Percentiles rank a stretch among this genome's conserved stretches.
These are phyloP conservation scores for Fusarium sulawesiense DNA, from an alignment of 2,329 filamentous ascomycete genomes.

Conservation along the genomic window DNA sequence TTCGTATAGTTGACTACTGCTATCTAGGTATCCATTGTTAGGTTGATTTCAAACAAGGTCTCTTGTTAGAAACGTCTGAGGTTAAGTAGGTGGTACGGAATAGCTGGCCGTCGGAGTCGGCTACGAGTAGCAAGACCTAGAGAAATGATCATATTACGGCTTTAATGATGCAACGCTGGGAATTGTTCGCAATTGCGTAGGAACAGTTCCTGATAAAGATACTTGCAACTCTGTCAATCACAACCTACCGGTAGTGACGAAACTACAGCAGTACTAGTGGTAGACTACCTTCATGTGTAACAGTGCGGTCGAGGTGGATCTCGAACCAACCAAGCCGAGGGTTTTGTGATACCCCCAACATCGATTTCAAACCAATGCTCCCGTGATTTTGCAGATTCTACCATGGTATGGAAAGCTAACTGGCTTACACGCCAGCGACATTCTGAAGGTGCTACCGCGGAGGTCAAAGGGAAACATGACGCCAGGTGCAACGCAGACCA, in stretches of 20 bases:
- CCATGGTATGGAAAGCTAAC: constrained; percentile 8
- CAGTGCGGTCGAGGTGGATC: constrained; percentile 28
- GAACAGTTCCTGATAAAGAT: constrained; percentile 1
- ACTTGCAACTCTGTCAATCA: constrained; percentile 6
- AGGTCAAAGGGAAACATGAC: constrained; percentile 26
- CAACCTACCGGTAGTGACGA: constrained; percentile 25
- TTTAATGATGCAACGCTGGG: neutral
- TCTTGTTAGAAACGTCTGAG: constrained; percentile 32
- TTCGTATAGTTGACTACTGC: constrained; percentile 1
- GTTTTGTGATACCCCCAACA: neutral
- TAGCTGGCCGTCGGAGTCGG: neutral
- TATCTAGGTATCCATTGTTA: neutral
- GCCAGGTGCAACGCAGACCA: constrained; percentile 27
- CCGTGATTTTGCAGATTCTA: constrained; percentile 2
- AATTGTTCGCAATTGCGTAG: constrained; percentile 10
- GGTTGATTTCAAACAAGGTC: constrained; percentile 16
- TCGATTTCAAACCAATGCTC: constrained; percentile 6
- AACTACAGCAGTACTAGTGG: constrained; percentile 2
- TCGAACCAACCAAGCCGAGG: constrained; percentile 24
- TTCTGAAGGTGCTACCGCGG: constrained; percentile 21
- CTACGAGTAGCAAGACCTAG: constrained; percentile 8
- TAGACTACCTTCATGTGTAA: constrained; percentile 16
- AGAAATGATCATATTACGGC: neutral
- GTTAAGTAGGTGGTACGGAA: constrained; percentile 3
- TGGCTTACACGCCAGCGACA: constrained; percentile 15